Conservation (phyloP, 208 protist species). For the Angomonas ambiguus region DNA sequence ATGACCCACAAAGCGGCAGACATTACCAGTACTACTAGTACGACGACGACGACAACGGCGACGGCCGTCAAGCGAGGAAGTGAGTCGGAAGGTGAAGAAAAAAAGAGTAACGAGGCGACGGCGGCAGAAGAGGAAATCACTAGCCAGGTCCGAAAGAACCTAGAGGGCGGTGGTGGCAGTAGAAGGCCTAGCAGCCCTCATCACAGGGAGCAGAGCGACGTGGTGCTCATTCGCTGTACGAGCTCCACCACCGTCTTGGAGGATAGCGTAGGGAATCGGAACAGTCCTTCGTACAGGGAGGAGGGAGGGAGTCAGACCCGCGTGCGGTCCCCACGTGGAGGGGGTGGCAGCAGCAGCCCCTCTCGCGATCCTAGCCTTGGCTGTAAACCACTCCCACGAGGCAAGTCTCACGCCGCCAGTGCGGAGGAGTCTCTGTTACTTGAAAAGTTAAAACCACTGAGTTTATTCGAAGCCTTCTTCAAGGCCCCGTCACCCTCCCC, state of each 20-base stretch:
- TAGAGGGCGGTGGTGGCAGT: no score
- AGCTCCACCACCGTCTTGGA: not conserved
- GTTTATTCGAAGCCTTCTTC: slow-evolving; percentile 72
- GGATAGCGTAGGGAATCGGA: not conserved
- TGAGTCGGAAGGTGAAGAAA: not conserved
- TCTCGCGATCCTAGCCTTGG: not conserved
- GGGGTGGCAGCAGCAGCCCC: not conserved
- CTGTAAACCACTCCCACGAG: not conserved
- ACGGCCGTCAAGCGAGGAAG: not conserved
- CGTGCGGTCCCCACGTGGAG: not conserved
- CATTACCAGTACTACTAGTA: not conserved
- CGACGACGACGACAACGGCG: not conserved
- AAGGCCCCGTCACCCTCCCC: not conserved
- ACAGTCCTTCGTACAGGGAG: not conserved
- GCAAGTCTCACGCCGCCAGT: slow-evolving; percentile 4
- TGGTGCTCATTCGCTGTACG: not conserved
- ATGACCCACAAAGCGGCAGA: no score
- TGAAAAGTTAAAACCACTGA: slow-evolving; percentile 19
- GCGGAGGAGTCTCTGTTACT: not conserved
- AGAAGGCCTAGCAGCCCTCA: not conserved
- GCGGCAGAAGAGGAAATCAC: not conserved
- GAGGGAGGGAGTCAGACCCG: not conserved
- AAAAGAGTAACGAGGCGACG: not conserved
- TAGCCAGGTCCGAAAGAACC: not conserved
- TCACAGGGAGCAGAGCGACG: not conserved